Percentiles rank a stretch among this genome's conserved stretches.
phyloP scores from a whole-genome alignment of 1,284 basidiomycete genomes.

The Heterobasidion parviporum region DNA sequence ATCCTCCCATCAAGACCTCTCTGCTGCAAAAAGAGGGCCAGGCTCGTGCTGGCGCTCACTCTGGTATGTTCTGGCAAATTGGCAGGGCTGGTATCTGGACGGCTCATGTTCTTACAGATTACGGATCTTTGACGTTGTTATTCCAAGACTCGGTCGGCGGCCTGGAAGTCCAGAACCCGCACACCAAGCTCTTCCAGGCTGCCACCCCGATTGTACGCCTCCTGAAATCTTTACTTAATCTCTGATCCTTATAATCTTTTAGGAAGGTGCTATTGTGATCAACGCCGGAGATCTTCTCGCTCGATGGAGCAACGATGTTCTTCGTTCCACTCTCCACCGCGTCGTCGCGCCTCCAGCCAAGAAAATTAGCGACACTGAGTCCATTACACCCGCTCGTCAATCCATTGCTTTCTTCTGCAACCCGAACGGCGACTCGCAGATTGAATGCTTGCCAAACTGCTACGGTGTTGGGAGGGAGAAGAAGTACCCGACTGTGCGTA shows the following conservation, averaged over 20 bases:
- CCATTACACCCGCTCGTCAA: constrained; percentile 59
- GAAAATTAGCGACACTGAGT: constrained; percentile 39
- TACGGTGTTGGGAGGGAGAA: constrained; percentile 34
- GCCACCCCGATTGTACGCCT: constrained; percentile 65
- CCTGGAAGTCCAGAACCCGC: constrained; percentile 74
- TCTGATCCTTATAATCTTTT: constrained; percentile 11
- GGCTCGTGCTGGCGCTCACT: constrained; percentile 75
- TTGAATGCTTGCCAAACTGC: constrained; percentile 71
- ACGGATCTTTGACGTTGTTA: constrained; percentile 76
- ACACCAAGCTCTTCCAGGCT: constrained; percentile 61
- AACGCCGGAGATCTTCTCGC: constrained; percentile 80
- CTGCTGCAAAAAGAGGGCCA: constrained; percentile 58
- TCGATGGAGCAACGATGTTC: constrained; percentile 78
- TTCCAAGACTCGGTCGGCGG: constrained; percentile 85
- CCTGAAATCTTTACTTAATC: constrained; percentile 2
- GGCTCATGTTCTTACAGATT: constrained; percentile 36
- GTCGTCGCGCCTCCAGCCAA: constrained; percentile 65
- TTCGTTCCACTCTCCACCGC: constrained; percentile 74
- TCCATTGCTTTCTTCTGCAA: constrained; percentile 87
- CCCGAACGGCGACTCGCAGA: constrained; percentile 63
- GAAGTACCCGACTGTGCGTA: constrained; percentile 61
- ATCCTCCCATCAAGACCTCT: constrained; percentile 58
- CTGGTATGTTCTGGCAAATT: constrained; percentile 34
- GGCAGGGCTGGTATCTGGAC: neutral
- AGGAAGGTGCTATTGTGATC: constrained; percentile 76